Conservation (phyloP, 371 early-diverging fungal genomes). For the Saksenaea vasiformis region DNA sequence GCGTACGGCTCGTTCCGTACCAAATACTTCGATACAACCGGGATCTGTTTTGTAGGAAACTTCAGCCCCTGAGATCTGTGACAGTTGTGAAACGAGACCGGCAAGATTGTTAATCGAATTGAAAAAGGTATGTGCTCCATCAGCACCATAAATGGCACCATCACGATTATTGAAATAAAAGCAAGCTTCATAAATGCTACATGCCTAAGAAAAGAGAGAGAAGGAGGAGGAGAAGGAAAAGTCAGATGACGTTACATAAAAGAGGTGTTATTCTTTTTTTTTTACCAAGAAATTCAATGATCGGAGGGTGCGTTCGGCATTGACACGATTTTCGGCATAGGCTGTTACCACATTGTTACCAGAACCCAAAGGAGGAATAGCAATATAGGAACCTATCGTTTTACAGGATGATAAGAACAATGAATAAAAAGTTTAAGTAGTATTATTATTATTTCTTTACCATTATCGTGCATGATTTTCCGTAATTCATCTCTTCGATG, state of each 20-base stretch:
- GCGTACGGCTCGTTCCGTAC: conserved; percentile 59
- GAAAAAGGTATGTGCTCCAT: conserved; percentile 33
- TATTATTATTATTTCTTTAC: conserved; percentile 16
- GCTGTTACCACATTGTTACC: conserved; percentile 52
- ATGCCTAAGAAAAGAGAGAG: conserved; percentile 36
- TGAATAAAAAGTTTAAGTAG: background rate
- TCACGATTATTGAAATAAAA: conserved; percentile 54
- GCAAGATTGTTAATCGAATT: conserved; percentile 36
- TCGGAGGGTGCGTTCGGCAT: conserved; percentile 72
- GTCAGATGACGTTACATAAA: too few relatives aligned
- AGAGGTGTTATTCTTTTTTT: conserved; percentile 1
- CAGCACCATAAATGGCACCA: conserved; percentile 30
- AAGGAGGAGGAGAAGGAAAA: background rate
- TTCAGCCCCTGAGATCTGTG: conserved; percentile 59
- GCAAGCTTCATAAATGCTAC: conserved; percentile 59
- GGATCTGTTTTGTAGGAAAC: conserved; percentile 48
- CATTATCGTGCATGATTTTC: conserved; percentile 80
- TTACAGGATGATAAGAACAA: too few relatives aligned
- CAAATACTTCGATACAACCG: conserved; percentile 63
- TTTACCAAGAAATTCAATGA: conserved; percentile 72
- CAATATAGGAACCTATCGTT: conserved; percentile 51
- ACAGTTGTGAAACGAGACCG: conserved; percentile 47
- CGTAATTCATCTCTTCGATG: conserved; percentile 62
- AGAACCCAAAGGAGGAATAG: conserved; percentile 67
- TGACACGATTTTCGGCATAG: conserved; percentile 72